Base-by-base conservation (phyloP, 2,329 filamentous ascomycete genomes). In the Colletotrichum sp. region DNA sequence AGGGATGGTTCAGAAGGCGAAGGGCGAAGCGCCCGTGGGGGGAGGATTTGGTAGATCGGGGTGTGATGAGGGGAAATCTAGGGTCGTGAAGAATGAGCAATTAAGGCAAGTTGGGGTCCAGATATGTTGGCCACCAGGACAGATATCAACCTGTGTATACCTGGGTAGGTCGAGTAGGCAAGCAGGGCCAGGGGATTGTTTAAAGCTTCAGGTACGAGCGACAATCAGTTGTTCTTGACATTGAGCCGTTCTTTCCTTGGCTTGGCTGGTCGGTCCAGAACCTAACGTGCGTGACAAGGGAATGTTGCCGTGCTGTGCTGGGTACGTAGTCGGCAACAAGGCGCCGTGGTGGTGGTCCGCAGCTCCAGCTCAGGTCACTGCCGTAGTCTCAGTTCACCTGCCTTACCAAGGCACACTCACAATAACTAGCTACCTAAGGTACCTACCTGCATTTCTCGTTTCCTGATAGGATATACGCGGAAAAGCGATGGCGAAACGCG, bases 401-500 rank as follows among this genome's bases (percentile, higher is more conserved):
- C 44, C 44, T 49, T 44, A 16, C 39, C 39, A 36, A 36, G 34
- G 34, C 16, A 44, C 1, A 44, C 44, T 6, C 39, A 52, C 44
- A 52, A 52, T 22, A n/a, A 22, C n/a, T 12, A 49, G 3, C 39
- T 49, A 22, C 5, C 39, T 7, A 49, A 49, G n/a, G 44, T 22
- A 3, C 3, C 12, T 32, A 16, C 27, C 16, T 39, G n/a, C 62
- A 36, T 19, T 36, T 62, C 27, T 62, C 62, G 30, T 22, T 62
- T 25, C 27, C 19, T 63, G 68, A 70, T 49, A 64, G 69, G 69
- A n/a, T 15, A 75, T 75, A 72, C 69, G 72, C 72, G 61, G 72
- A n/a, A 65, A 36, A 36, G 59, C 2, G 30, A 61, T 30, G 39
- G 55, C 39, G 27, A 65, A 69, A 69, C 39, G 34, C 57, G 27